Evolutionary conservation across 1,284 basidiomycete genomes (phyloP).

Genomic region (Trichosporon ovoides): DNA sequence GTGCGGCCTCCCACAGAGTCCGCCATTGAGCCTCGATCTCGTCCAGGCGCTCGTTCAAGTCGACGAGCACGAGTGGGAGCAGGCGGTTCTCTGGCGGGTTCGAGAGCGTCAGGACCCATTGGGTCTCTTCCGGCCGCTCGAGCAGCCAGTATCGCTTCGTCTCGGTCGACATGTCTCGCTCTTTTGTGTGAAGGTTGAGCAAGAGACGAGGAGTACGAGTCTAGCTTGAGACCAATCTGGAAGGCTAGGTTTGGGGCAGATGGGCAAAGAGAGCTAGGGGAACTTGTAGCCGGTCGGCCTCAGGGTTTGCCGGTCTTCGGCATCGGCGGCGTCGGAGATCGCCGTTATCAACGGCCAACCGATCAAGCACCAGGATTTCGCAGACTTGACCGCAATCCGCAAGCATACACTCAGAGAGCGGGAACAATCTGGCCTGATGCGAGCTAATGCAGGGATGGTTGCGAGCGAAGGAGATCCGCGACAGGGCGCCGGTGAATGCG

Average conservation of each 20-base stretch:
- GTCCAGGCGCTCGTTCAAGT: conserved; percentile 57
- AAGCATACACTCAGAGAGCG: too few relatives aligned
- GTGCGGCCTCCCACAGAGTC: background rate
- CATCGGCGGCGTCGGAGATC: background rate
- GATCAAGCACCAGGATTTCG: background rate
- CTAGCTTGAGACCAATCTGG: too few relatives aligned
- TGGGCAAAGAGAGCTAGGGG: background rate
- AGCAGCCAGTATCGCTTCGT: conserved; percentile 11
- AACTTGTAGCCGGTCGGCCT: background rate
- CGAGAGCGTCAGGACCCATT: conserved; percentile 41
- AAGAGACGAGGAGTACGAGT: background rate
- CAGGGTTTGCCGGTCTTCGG: background rate
- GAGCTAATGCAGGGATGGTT: too few relatives aligned
- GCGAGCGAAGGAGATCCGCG: too few relatives aligned
- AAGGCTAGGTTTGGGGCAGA: background rate
- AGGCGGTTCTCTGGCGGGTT: conserved; percentile 48
- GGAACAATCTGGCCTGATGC: too few relatives aligned
- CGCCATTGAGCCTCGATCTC: conserved; percentile 75
- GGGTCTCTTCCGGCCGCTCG: conserved; percentile 28
- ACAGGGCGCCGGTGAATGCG: too few relatives aligned
- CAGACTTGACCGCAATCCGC: background rate
- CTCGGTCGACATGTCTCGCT: background rate
- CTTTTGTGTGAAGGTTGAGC: background rate
- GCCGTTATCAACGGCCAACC: background rate
- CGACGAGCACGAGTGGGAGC: conserved; percentile 34